These are phyloP conservation scores for Tephrocybe sp. DNA, from an alignment of 768 basidiomycete species.

Conservation along the genomic window DNA sequence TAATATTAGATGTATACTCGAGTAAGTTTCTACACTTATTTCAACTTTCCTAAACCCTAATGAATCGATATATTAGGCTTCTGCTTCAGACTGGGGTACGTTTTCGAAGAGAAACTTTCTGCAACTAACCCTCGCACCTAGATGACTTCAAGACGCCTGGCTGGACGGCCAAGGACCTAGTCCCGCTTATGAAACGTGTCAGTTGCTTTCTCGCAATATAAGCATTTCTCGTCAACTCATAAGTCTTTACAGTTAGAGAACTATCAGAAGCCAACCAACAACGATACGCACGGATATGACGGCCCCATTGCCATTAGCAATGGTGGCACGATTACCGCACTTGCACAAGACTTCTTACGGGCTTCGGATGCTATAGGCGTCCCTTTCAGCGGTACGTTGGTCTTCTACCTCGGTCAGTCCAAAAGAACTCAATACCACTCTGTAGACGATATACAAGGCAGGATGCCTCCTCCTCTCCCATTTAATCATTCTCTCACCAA, in stretches of 20 bases:
- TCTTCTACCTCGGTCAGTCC: too few species aligned
- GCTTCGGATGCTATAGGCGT: conserved; percentile 59
- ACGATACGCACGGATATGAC: conserved; percentile 65
- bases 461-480: neutral
- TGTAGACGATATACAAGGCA: conserved; percentile 65
- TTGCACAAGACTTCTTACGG: conserved; percentile 69
- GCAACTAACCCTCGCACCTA: conserved; percentile 23
- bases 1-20: conserved; percentile 60
- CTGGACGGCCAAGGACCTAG: conserved; percentile 64
- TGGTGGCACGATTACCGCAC: conserved; percentile 58
- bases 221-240: neutral
- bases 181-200: conserved; percentile 72
- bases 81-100: conserved; percentile 67
- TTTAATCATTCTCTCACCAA: neutral
- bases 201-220: conserved; percentile 8
- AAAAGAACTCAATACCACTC: neutral
- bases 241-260: conserved; percentile 61
- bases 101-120: neutral
- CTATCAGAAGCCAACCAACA: conserved; percentile 72
- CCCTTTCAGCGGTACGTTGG: conserved; percentile 57
- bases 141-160: conserved; percentile 74
- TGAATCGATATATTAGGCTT: conserved; percentile 43
- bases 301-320: conserved; percentile 76
- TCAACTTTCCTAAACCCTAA: neutral
- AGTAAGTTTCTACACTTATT: conserved; percentile 26